Evolutionary conservation across 345 rosid genomes (phyloP).

Genomic region (Punica granatum): DNA sequence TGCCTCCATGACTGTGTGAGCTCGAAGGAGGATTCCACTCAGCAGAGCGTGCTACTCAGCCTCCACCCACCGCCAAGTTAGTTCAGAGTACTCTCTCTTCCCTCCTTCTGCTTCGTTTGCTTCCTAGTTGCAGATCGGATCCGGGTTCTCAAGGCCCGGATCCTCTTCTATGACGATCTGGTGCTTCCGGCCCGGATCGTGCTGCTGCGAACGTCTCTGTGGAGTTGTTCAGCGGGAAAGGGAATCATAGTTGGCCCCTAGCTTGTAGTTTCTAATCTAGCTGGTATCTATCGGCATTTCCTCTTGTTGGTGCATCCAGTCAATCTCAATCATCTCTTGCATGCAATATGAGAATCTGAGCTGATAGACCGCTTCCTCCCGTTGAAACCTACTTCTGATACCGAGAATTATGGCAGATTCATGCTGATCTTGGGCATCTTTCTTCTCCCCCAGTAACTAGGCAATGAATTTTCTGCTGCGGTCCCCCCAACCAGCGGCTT

Average conservation of each 20-base stretch:
- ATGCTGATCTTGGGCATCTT: conserved; percentile 4
- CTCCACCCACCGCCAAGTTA: neutral
- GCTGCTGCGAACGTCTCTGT: neutral
- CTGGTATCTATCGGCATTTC: neutral
- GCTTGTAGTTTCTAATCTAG: neutral
- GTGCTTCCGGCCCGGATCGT: neutral
- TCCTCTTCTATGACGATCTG: neutral
- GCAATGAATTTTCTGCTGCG: conserved; percentile 86
- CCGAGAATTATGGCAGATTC: neutral
- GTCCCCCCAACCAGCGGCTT: conserved; percentile 29
- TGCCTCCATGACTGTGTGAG: neutral
- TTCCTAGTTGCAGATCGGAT: neutral
- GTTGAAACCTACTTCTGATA: neutral
- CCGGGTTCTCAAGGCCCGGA: neutral
- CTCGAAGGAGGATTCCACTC: conserved; percentile 1
- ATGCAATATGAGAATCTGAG: neutral
- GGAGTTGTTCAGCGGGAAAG: neutral
- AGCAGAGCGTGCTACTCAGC: neutral
- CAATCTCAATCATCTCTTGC: too few species aligned
- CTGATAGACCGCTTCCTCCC: too few species aligned
- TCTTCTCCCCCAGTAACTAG: conserved; percentile 19
- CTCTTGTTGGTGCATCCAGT: too few species aligned
- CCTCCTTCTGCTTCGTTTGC: neutral
- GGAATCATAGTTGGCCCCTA: neutral
- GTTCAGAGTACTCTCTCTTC: neutral